phyloP scores from a whole-genome alignment of 371 early-diverging fungal species.

The Lichtheimia ramosa region DNA sequence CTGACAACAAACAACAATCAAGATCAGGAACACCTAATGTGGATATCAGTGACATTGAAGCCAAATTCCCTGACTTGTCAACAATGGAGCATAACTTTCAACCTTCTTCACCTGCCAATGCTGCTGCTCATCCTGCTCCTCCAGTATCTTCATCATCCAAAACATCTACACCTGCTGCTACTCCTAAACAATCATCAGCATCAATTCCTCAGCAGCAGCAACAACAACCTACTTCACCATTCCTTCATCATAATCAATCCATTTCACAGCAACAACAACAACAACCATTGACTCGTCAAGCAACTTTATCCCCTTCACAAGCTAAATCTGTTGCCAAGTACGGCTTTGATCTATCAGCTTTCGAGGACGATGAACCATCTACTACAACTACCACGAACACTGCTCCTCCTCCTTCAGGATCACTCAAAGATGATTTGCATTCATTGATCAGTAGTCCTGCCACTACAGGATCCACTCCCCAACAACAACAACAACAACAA shows the following conservation, averaged over 20 bases:
- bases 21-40: conserved; percentile 19
- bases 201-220: background rate
- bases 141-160: background rate
- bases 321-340: conserved; percentile 36
- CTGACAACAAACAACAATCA: conserved; percentile 13
- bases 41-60: conserved; percentile 47
- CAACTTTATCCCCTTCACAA: conserved; percentile 18
- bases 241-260: background rate
- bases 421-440: conserved; percentile 35
- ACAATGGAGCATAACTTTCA: conserved; percentile 45
- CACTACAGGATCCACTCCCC: background rate
- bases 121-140: conserved; percentile 5
- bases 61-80: conserved; percentile 47
- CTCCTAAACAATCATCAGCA: background rate
- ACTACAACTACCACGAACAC: background rate
- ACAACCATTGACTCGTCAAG: background rate
- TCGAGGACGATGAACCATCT: conserved; percentile 25
- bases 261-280: background rate
- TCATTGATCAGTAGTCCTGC: conserved; percentile 31
- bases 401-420: conserved; percentile 4
- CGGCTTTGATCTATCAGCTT: conserved; percentile 47
- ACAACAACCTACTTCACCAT: background rate
- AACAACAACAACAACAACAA: conserved; percentile 1
- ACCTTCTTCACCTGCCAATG: conserved; percentile 11
- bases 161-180: background rate